phyloP scores from a whole-genome alignment of 257 asterid species.

The Leonotis leonurus region DNA sequence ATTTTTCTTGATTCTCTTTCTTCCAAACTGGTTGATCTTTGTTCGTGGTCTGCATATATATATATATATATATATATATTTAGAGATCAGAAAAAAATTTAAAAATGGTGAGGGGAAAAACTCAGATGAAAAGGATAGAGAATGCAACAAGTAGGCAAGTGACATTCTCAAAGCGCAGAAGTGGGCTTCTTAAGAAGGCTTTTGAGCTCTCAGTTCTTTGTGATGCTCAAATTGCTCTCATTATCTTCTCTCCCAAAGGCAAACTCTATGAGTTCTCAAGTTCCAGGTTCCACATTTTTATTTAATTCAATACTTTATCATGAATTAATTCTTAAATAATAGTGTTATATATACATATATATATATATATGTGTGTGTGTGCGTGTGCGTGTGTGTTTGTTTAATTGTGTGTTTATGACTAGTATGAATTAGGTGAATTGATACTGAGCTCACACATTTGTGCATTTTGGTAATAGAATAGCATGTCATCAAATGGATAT shows the following conservation, averaged over 20 bases:
- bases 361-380: no score
- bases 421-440: neutral
- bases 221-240: constrained; percentile 61
- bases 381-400: neutral
- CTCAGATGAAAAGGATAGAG: constrained; percentile 58
- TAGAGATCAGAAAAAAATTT: no score
- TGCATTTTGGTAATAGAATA: no score
- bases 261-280: constrained; percentile 54
- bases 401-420: neutral
- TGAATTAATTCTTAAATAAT: no score
- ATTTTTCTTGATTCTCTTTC: no score
- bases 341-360: no score
- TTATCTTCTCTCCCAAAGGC: constrained; percentile 47
- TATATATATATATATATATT: no score
- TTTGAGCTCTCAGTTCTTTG: constrained; percentile 68
- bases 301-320: no score
- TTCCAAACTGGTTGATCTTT: no score
- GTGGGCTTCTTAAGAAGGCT: constrained; percentile 59
- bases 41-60: no score
- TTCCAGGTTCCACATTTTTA: constrained; percentile 35
- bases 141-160: no score
- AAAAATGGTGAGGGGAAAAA: constrained; percentile 60
- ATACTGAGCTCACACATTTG: neutral
- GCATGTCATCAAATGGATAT: no score
- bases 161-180: constrained; percentile 55